A percentile compares a stretch with the other conserved stretches of the same genome.
phyloP scores from a whole-genome alignment of 2,329 filamentous ascomycete species.

The Venturia oleaginea region DNA sequence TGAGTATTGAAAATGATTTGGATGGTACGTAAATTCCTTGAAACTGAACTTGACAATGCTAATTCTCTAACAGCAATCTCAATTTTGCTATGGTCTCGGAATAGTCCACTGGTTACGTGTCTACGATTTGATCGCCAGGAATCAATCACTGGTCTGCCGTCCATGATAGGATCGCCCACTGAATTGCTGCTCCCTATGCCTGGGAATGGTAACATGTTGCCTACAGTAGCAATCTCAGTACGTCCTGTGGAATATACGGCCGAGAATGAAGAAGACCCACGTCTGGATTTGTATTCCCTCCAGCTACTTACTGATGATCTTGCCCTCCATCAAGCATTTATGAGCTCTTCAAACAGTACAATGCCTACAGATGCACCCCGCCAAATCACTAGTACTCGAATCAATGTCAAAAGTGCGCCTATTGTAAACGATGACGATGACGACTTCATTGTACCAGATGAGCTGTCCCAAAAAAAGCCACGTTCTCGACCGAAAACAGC shows the following conservation, averaged over 20 bases:
- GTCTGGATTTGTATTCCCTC: not conserved
- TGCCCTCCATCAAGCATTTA: not conserved
- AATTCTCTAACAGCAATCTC: not conserved
- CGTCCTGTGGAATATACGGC: not conserved
- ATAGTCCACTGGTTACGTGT: constrained; percentile 1
- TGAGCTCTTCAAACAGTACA: not conserved
- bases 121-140: constrained; percentile 3
- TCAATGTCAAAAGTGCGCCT: not conserved
- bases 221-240: not conserved
- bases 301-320: not conserved
- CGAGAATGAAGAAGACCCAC: not conserved
- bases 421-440: not conserved
- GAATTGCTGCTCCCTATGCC: not conserved
- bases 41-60: not conserved
- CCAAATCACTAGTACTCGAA: not conserved
- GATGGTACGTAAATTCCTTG: not conserved
- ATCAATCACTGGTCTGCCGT: not conserved
- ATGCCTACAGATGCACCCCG: not conserved
- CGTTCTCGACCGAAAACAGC: no score
- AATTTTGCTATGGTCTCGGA: not conserved
- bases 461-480: not conserved
- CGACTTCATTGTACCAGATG: constrained; percentile 1
- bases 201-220: not conserved
- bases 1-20: constrained; percentile 2
- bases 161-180: not conserved